Evolutionary conservation across 257 asterid genomes (phyloP), one percentile per base, ranked within the genome.

Genomic region (Gentiana dahurica): DNA sequence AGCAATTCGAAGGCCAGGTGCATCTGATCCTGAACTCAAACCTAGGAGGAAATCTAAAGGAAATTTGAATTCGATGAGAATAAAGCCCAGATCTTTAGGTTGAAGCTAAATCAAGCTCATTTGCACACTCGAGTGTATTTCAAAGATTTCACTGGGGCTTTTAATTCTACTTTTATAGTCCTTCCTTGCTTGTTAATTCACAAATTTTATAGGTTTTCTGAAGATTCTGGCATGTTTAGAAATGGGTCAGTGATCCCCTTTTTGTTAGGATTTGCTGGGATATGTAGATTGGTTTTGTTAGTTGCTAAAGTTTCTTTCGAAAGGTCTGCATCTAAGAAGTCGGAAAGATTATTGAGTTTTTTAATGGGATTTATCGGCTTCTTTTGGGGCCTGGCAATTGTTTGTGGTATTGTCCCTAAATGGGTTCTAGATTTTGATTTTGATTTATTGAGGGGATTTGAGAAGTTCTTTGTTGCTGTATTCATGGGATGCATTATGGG

Each of bases 41-140:
- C 85, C 90, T 70, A 85, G 95, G 68, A 91, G 75, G 72, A 92
- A 85, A 75, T 80, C 94, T 4, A 88, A 88, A 39, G 90, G 4
- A 78, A 68, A 69, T 79, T 81, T 58, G 95, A 92, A 67, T 92
- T 92, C 58, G 98, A 92, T 49, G 98, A 92, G 74, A 84, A 51
- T 60, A 83, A 92, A 72, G 98, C 98, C 49, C 97, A 88, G 91
- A 88, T 92, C 93, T 92, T 88, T 59, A 74, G 97, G 38, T 62
- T 92, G 13, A 88, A 85, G 67, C 98, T 92, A 79, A 75, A 58
- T 58, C 87, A 78, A 36, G 79, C 77, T 61, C 98, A 85, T 45
- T 68, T 92, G 66, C 79, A 73, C 46, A 72, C 97, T 0, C 79
- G 97, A 53, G 70, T 81, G 58, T 88, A 81, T 76, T 92, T 80